These are phyloP conservation scores for Colletotrichum sp. DNA, from an alignment of 2,329 filamentous ascomycete genomes.

Conservation along the genomic window DNA sequence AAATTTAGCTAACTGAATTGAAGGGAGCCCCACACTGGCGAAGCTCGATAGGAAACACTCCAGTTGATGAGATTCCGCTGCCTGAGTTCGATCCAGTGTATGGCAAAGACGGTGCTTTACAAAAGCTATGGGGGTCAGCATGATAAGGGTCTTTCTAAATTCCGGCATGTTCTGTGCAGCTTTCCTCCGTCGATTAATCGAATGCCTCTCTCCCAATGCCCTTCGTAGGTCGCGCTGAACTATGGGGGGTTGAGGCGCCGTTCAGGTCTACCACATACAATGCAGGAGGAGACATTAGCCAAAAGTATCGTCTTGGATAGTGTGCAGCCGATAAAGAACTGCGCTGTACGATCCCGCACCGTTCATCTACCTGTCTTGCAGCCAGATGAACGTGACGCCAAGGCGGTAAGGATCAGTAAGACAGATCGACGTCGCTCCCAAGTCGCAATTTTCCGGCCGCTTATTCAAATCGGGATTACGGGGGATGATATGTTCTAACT, in stretches of 20 bases:
- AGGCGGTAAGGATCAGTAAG: not conserved
- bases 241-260: not conserved
- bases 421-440: not conserved
- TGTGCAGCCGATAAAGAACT: not conserved
- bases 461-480: not conserved
- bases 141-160: not conserved
- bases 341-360: too few species aligned
- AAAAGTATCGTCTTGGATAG: accelerated
- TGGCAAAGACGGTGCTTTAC: not conserved
- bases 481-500: not conserved
- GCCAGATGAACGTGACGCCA: not conserved
- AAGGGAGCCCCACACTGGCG: not conserved
- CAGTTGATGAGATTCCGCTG: not conserved
- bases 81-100: not conserved
- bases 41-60: not conserved
- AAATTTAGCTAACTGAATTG: not conserved
- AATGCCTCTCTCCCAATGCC: not conserved
- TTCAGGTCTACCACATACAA: not conserved
- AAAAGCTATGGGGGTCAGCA: not conserved
- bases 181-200: not conserved
- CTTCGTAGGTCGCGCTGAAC: not conserved
- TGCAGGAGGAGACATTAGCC: not conserved
- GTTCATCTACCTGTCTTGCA: not conserved
- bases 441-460: not conserved
- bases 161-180: not conserved